phyloP scores from a whole-genome alignment of 2,329 filamentous ascomycete genomes.

The Colletotrichum magnum region DNA sequence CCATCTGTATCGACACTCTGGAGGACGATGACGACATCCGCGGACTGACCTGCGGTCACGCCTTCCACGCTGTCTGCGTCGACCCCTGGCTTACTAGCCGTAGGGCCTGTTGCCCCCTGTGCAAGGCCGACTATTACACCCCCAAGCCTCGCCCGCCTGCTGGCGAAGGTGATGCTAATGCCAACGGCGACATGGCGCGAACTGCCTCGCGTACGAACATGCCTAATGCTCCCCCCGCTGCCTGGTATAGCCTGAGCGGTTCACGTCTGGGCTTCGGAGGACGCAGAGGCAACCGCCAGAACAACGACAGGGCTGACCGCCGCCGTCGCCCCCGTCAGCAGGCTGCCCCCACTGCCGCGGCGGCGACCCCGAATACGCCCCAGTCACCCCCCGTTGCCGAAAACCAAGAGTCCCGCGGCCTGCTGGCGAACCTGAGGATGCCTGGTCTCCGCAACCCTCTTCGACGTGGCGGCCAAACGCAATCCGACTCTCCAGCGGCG shows the following conservation, averaged over 20 bases:
- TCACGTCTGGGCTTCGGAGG: slow-evolving; percentile 35
- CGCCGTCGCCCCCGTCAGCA: slow-evolving; percentile 32
- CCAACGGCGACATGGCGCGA: slow-evolving; percentile 49
- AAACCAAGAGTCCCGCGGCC: slow-evolving; percentile 35
- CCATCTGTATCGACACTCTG: slow-evolving; percentile 94
- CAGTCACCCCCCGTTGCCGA: slow-evolving; percentile 29
- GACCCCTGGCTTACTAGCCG: slow-evolving; percentile 97
- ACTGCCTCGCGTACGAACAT: slow-evolving; percentile 63
- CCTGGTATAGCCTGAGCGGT: slow-evolving; percentile 55
- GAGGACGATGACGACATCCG: slow-evolving; percentile 97
- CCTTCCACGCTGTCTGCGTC: slow-evolving; percentile 95
- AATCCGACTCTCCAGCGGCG: slow-evolving; percentile 41
- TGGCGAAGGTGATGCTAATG: slow-evolving; percentile 56
- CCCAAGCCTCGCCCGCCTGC: slow-evolving; percentile 83
- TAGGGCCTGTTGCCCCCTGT: slow-evolving; percentile 95
- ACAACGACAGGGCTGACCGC: slow-evolving; percentile 30
- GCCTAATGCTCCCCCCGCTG: slow-evolving; percentile 57
- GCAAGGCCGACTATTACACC: slow-evolving; percentile 97
- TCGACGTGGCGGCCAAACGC: slow-evolving; percentile 41
- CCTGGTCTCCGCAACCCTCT: slow-evolving; percentile 43
- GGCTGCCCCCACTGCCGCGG: background rate
- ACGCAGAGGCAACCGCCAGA: slow-evolving; percentile 32
- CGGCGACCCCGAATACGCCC: slow-evolving; percentile 2
- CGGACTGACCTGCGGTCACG: slow-evolving; percentile 95
- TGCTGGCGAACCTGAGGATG: slow-evolving; percentile 38